Evolutionary conservation across 2,329 filamentous ascomycete genomes (phyloP), one percentile per base, ranked within the genome.

Genomic region (Trichothecium roseum): DNA sequence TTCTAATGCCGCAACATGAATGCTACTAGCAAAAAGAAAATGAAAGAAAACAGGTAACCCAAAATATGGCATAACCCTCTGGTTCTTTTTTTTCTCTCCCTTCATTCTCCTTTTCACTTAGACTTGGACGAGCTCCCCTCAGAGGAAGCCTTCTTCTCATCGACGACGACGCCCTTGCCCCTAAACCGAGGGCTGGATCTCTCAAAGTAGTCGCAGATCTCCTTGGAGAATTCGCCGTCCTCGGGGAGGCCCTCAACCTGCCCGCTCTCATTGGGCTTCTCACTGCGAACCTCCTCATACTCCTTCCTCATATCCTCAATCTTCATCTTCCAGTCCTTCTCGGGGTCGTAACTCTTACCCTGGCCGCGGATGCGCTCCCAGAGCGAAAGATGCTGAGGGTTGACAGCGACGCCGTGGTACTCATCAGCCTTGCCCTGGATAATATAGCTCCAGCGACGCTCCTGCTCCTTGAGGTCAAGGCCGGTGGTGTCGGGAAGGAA

Each of bases 401-500:
- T 87, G 40, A 96, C 78, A 40, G 89, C 89, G 36, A 94, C 80
- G 45, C 89, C 89, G 62, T 94, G 88, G 66, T 96, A 96, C 33
- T 95, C 85, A 20, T 76, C 42, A 46, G 79, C 80, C 40, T 78
- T 77, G 42, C 86, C 87, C 3, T 75, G 68, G 40, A 85, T 81
- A 56, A 96, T 85, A 62, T 81, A 95, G 38, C 70, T 63, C 88
- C 89, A 96, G 51, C 89, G 80, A 44, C 89, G 84, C 64, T 96
- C 89, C 64, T 95, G 88, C 62, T 96, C 89, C 70, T 94, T 94
- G 43, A 96, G 78, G 55, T 96, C 89, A 28, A 96, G 81, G 38
- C 89, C 89, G 8, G 88, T 95, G 49, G 89, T 96, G 56, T 96
- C 89, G n/a, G 89, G 89, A 22, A 96, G 78, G 72, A 86, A 96